Percentiles rank a stretch among this genome's conserved stretches.
Conservation (phyloP, 305 asterid genomes). For the Andrographis paniculata region DNA sequence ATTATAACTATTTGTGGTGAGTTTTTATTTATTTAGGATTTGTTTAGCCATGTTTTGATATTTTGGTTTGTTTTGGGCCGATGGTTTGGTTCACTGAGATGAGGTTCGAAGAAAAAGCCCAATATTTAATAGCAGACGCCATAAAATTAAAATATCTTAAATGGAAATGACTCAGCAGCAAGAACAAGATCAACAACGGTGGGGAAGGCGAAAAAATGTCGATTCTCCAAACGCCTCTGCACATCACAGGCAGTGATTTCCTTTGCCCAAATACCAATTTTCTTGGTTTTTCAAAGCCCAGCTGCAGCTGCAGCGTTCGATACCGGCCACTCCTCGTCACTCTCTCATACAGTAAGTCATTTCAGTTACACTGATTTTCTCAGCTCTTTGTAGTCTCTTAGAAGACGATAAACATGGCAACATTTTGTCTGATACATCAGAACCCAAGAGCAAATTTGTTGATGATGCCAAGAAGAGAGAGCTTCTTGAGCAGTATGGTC, state of each 20-base stretch:
- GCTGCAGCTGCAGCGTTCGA: conserved; percentile 15
- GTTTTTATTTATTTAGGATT: no score
- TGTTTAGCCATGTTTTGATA: no score
- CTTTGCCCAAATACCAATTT: conserved; percentile 19
- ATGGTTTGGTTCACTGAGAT: neutral
- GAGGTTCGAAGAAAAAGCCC: neutral
- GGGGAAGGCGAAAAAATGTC: conserved; percentile 43
- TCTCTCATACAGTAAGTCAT: conserved; percentile 45
- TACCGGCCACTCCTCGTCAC: conserved; percentile 34
- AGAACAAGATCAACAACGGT: no score
- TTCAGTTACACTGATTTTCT: conserved; percentile 1
- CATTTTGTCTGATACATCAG: conserved; percentile 24
- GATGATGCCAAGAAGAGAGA: conserved; percentile 50
- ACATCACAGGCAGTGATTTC: conserved; percentile 19
- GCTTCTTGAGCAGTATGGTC: conserved; percentile 66
- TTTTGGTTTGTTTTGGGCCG: no score
- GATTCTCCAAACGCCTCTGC: conserved; percentile 30
- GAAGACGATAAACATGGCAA: conserved; percentile 1
- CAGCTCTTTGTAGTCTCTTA: neutral
- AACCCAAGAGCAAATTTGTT: conserved; percentile 34
- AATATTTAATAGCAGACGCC: neutral
- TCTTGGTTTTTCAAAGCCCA: conserved; percentile 21
- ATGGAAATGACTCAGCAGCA: no score
- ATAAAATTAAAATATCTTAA: neutral
- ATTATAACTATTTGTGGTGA: no score